These are phyloP conservation scores for Dictyostelium intermedium DNA, from an alignment of 78 protist genomes.

Conservation along the genomic window DNA sequence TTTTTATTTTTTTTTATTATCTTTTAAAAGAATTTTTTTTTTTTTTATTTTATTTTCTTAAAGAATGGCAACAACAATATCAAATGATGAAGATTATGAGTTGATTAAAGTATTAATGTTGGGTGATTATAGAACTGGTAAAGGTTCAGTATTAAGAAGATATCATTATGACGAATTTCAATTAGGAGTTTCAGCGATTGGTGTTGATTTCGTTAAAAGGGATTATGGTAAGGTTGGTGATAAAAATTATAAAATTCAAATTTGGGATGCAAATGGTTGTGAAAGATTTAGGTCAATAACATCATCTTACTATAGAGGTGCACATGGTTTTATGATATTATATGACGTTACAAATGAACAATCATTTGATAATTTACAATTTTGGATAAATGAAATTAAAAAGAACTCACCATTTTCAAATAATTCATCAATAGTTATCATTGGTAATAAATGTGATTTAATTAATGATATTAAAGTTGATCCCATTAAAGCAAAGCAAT, in stretches of 20 bases:
- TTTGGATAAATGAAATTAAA: neutral
- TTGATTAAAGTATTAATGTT: neutral
- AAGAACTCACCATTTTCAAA: neutral
- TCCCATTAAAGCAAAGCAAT: neutral
- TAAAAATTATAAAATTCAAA: neutral
- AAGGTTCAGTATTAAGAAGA: neutral
- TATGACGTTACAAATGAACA: neutral
- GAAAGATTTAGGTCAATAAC: neutral
- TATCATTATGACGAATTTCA: neutral
- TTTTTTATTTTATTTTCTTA: no score
- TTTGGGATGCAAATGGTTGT: neutral
- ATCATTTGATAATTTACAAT: neutral
- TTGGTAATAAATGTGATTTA: neutral
- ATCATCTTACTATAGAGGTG: neutral
- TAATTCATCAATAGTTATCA: neutral
- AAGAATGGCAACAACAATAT: neutral
- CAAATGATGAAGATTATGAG: neutral
- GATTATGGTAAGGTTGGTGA: neutral
- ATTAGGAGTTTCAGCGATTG: neutral
- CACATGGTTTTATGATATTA: neutral
- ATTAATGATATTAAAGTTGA: neutral
- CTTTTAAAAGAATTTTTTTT: no score
- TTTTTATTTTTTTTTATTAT: no score
- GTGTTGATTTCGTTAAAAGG: neutral
- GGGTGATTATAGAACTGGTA: neutral